Base-by-base conservation (phyloP, 768 basidiomycete species). In the Amanita jacksonii region DNA sequence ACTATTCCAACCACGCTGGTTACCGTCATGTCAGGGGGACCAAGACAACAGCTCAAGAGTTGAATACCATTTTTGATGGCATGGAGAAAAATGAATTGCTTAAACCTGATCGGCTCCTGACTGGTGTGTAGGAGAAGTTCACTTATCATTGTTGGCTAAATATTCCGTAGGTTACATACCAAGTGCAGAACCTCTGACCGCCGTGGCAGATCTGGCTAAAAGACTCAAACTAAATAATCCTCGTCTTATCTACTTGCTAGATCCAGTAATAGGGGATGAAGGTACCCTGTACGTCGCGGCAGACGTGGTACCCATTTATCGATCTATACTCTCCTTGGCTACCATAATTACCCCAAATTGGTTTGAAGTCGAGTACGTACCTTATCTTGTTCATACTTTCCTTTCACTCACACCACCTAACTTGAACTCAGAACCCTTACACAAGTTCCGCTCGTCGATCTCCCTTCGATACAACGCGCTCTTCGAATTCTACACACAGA, bases 301-400 rank as follows among this genome's bases (percentile, higher is more conserved):
- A 16, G 80, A 88, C 49, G 89, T 92, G 7, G 68, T 98, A 47
- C 89, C 91, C 1, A 72, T 89, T 30, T 98, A 99, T 66, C 77
- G 80, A 36, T 65, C 71, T 32, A 75, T 92, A 65, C 68, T 94
- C 1, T 69, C 78, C n/a, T 64, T 79, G n/a, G 84, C 96, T 2
- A 87, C 87, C 0, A 80, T 97, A 38, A 97, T 97, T 51, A 91
- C 96, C 0, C 96, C 96, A 0, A 99, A 99, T 57, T 96, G 92
- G 78, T 99, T 92, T 54, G 96, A 99, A 67, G 86, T 85, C 49
- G 94, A 98, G 91, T 42, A 33, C 10, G 58, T 60, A 81, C 61
- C 10, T 32, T 30, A 15, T 42, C 10, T 40, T 27, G n/a, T 16
- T 22, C 38, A 23, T 77, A 53, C 53, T 72, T 52, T 8, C 41